Evolutionary conservation across 495 filamentous ascomycete genomes (phyloP).

Genomic region (Penicillium dipodomyicola): DNA sequence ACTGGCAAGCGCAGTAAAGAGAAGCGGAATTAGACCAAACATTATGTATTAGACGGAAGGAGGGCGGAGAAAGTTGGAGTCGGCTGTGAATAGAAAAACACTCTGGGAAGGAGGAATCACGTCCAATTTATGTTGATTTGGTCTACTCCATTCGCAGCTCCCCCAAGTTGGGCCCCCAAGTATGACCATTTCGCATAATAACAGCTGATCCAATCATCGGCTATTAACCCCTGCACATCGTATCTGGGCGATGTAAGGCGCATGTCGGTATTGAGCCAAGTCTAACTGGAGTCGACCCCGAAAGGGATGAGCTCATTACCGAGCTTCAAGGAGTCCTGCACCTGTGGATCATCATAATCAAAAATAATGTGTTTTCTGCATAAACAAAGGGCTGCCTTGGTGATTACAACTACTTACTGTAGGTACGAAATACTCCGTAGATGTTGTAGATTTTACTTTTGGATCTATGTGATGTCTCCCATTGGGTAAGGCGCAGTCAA

Average conservation of each 20-base stretch:
- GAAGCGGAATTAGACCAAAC: slow-evolving; percentile 23
- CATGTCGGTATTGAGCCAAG: slow-evolving; percentile 25
- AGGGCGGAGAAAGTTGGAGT: background rate
- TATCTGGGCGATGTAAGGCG: slow-evolving; percentile 32
- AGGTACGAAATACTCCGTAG: background rate
- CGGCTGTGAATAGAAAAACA: slow-evolving; percentile 7
- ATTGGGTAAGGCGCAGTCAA: slow-evolving; percentile 11
- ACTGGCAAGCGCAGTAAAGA: slow-evolving; percentile 29
- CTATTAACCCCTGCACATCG: slow-evolving; percentile 14
- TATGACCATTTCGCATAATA: slow-evolving; percentile 7
- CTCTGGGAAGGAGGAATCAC: slow-evolving; percentile 7
- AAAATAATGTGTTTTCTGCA: slow-evolving; percentile 11
- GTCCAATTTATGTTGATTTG: slow-evolving; percentile 27
- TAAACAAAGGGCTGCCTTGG: slow-evolving; percentile 8
- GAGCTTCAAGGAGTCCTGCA: slow-evolving; percentile 12
- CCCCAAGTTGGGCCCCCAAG: slow-evolving; percentile 2
- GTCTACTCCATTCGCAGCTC: slow-evolving; percentile 2
- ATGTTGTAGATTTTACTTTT: background rate
- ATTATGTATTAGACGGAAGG: slow-evolving; percentile 14
- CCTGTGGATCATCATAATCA: slow-evolving; percentile 17
- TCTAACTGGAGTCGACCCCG: background rate
- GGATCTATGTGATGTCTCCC: slow-evolving; percentile 30
- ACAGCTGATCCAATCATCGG: slow-evolving; percentile 22
- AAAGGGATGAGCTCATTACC: slow-evolving; percentile 18
- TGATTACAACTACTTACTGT: background rate